These are phyloP conservation scores for Hymenoscyphus scutula DNA, from an alignment of 2,329 filamentous ascomycete genomes.

Conservation along the genomic window DNA sequence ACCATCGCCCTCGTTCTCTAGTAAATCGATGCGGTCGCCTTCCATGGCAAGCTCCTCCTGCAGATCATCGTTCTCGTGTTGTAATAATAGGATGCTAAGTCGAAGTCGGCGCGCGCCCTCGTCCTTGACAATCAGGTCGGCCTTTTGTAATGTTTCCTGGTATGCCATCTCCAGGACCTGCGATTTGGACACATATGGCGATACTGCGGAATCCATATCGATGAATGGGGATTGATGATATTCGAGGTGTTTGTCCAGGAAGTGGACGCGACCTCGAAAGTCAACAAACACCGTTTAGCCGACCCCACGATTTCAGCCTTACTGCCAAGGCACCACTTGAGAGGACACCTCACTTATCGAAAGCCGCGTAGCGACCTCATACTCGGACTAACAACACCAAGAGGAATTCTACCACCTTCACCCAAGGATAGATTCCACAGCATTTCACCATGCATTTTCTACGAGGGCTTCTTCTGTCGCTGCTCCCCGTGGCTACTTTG, in stretches of 20 bases:
- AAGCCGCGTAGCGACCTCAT: conserved; percentile 8
- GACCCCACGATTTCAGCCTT: conserved; percentile 3
- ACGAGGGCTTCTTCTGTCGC: conserved; percentile 58
- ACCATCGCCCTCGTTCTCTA: conserved; percentile 50
- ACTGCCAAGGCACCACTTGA: background rate
- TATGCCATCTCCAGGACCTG: conserved; percentile 65
- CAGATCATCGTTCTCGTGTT: conserved; percentile 70
- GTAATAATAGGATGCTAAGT: conserved; percentile 67
- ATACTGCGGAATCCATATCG: conserved; percentile 33
- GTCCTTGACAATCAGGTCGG: conserved; percentile 68
- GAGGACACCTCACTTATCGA: conserved; percentile 12
- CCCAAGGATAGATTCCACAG: conserved; percentile 5
- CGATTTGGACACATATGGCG: conserved; percentile 34
- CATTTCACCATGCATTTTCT: conserved; percentile 64
- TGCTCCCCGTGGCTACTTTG: conserved; percentile 59
- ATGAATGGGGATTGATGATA: conserved; percentile 4
- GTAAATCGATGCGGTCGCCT: conserved; percentile 56
- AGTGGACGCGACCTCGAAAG: too few relatives aligned
- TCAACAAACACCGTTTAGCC: conserved; percentile 3
- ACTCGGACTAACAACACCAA: conserved; percentile 7
- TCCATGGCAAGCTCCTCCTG: conserved; percentile 60
- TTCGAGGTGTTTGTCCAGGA: background rate
- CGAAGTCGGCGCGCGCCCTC: conserved; percentile 71
- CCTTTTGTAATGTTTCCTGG: conserved; percentile 60
- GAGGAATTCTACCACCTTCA: conserved; percentile 14